Conservation (phyloP, 257 asterid genomes). For the Verbascum thapsus region DNA sequence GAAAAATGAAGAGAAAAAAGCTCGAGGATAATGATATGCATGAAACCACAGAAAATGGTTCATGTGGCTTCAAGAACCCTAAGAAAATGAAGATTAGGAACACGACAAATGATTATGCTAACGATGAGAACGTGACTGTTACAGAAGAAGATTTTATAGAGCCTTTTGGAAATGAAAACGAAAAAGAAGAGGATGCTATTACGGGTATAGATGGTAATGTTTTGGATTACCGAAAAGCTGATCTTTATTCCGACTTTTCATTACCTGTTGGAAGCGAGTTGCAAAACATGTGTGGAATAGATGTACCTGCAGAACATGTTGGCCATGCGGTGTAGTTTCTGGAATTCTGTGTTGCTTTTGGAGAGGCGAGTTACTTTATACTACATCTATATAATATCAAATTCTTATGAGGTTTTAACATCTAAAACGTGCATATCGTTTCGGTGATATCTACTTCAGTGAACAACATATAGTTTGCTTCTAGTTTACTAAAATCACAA, state of each 20-base stretch:
- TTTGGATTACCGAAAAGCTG: too few species aligned
- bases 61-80: slow-evolving; percentile 26
- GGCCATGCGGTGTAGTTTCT: slow-evolving; percentile 81
- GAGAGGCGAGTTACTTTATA: slow-evolving; percentile 56
- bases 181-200: slow-evolving; percentile 4
- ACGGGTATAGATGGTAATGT: too few species aligned
- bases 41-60: slow-evolving; percentile 25
- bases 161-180: slow-evolving; percentile 28
- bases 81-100: slow-evolving; percentile 30
- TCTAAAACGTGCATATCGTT: background rate
- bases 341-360: slow-evolving; percentile 78
- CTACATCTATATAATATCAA: slow-evolving; percentile 1
- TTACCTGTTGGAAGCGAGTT: slow-evolving; percentile 67
- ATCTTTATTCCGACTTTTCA: slow-evolving; percentile 23
- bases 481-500: background rate
- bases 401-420: background rate
- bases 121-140: slow-evolving; percentile 8
- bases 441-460: background rate
- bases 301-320: slow-evolving; percentile 47
- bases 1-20: slow-evolving; percentile 27
- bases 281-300: slow-evolving; percentile 51
- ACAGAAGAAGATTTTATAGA: slow-evolving; percentile 5
- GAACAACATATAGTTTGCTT: slow-evolving; percentile 9
- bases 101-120: slow-evolving; percentile 16
- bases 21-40: too few species aligned